phyloP scores from a whole-genome alignment of 148 eudicot species.

The Linanthus parryae region DNA sequence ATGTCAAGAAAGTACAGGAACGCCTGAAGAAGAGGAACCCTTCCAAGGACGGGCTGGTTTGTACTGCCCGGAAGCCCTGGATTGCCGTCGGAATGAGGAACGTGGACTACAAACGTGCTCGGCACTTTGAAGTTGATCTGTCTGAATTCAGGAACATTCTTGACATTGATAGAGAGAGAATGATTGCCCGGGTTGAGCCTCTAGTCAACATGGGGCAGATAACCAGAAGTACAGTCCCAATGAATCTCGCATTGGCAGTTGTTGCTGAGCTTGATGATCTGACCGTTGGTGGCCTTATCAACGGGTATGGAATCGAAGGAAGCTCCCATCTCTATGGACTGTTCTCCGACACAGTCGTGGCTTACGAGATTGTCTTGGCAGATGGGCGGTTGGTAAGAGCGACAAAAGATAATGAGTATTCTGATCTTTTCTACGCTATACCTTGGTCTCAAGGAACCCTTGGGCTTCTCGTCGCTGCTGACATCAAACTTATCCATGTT shows the following conservation, averaged over 20 bases:
- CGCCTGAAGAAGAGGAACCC: slow-evolving; percentile 71
- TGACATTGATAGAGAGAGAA: slow-evolving; percentile 61
- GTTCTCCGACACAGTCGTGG: slow-evolving; percentile 88
- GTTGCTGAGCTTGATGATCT: slow-evolving; percentile 93
- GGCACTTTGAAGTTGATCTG: slow-evolving; percentile 88
- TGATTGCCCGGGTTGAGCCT: slow-evolving; percentile 78
- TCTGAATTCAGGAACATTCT: slow-evolving; percentile 70
- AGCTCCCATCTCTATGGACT: slow-evolving; percentile 87
- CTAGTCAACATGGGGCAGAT: slow-evolving; percentile 94
- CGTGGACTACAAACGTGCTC: slow-evolving; percentile 90
- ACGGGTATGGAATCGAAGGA: slow-evolving; percentile 94
- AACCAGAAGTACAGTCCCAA: slow-evolving; percentile 68
- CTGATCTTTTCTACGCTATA: slow-evolving; percentile 79
- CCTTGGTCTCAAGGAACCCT: slow-evolving; percentile 98
- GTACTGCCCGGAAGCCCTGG: slow-evolving; percentile 89
- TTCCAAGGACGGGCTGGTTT: slow-evolving; percentile 77
- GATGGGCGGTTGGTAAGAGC: slow-evolving; percentile 80
- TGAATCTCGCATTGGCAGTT: slow-evolving; percentile 87
- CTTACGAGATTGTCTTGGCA: slow-evolving; percentile 80
- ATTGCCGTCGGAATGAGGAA: slow-evolving; percentile 92
- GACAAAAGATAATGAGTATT: slow-evolving; percentile 77
- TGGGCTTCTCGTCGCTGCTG: slow-evolving; percentile 84
- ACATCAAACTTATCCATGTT: slow-evolving; percentile 77
- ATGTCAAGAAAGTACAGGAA: slow-evolving; percentile 72
- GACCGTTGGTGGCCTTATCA: slow-evolving; percentile 87